Conservation (phyloP, 768 basidiomycete genomes). For the Macrocybe gigantea region DNA sequence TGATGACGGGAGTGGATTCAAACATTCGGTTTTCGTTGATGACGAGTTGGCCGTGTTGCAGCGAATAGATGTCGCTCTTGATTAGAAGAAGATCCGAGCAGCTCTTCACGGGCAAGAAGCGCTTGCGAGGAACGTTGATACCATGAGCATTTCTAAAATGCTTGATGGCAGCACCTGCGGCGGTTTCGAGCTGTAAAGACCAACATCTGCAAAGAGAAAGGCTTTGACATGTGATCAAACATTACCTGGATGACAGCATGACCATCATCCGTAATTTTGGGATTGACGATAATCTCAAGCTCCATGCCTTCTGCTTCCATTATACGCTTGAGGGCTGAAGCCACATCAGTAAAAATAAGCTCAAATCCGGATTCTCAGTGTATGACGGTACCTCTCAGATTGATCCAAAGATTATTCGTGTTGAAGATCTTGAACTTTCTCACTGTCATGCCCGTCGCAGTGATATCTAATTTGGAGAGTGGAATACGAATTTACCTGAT, state of each 20-base stretch:
- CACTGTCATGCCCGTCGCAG: slow-evolving; percentile 26
- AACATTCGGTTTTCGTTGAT: slow-evolving; percentile 84
- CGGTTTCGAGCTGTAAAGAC: slow-evolving; percentile 70
- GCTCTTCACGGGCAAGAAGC: slow-evolving; percentile 89
- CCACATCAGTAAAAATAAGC: not conserved
- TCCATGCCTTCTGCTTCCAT: slow-evolving; percentile 86
- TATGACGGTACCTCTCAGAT: slow-evolving; percentile 52
- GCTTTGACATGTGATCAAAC: not conserved
- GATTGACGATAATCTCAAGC: slow-evolving; percentile 94
- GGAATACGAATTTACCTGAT: slow-evolving; percentile 35
- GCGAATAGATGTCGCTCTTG: slow-evolving; percentile 89
- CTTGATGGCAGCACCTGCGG: slow-evolving; percentile 91
- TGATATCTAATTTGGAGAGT: slow-evolving; percentile 1
- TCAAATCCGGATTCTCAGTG: not conserved
- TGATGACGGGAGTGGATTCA: slow-evolving; percentile 89
- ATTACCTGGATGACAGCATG: slow-evolving; percentile 73
- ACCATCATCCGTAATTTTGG: slow-evolving; percentile 82
- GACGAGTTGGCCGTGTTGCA: slow-evolving; percentile 82
- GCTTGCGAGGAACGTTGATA: slow-evolving; percentile 90
- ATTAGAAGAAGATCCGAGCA: slow-evolving; percentile 87
- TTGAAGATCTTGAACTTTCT: slow-evolving; percentile 95
- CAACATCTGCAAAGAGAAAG: slow-evolving; percentile 11
- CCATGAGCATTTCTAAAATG: slow-evolving; percentile 90
- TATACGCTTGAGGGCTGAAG: slow-evolving; percentile 76
- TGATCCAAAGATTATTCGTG: slow-evolving; percentile 80